These are phyloP conservation scores for Coniochaeta prunicola DNA, from an alignment of 2,329 filamentous ascomycete species.

Conservation along the genomic window DNA sequence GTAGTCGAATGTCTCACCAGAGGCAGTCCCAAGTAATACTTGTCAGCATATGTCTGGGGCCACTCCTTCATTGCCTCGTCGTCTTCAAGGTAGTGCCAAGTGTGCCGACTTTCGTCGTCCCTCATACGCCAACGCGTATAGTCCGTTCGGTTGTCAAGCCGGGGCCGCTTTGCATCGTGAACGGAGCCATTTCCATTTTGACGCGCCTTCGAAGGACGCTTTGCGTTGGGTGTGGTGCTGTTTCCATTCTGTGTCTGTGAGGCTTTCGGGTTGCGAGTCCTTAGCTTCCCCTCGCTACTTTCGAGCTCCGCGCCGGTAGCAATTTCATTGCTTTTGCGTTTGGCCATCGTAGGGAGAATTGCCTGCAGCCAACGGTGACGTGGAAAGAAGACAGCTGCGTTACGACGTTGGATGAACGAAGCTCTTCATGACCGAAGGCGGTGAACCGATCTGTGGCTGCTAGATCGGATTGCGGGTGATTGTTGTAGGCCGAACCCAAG, in stretches of 20 bases:
- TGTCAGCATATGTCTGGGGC: slow-evolving; percentile 87
- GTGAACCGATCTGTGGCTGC: neutral
- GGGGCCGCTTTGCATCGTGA: slow-evolving; percentile 32
- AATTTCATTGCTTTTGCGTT: neutral
- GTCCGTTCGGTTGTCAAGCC: slow-evolving; percentile 60
- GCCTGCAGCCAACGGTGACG: too few relatives aligned
- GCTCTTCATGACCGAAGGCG: neutral
- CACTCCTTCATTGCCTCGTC: slow-evolving; percentile 63
- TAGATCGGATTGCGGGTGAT: neutral
- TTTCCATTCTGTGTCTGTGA: neutral
- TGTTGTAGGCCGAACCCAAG: neutral
- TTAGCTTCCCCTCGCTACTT: neutral
- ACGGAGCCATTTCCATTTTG: slow-evolving; percentile 11
- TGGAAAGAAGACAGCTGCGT: too few relatives aligned
- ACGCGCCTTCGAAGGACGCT: neutral
- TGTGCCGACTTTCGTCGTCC: slow-evolving; percentile 78
- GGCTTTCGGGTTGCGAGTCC: neutral
- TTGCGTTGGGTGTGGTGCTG: neutral
- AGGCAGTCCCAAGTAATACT: slow-evolving; percentile 75
- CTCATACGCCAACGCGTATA: slow-evolving; percentile 75
- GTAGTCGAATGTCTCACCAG: slow-evolving; percentile 44
- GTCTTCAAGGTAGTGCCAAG: slow-evolving; percentile 86
- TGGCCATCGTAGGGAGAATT: too few relatives aligned
- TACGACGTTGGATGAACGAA: neutral
- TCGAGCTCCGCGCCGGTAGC: neutral